phyloP scores from a whole-genome alignment of 2,329 filamentous ascomycete species.

The Ophiostoma angusticollis region DNA sequence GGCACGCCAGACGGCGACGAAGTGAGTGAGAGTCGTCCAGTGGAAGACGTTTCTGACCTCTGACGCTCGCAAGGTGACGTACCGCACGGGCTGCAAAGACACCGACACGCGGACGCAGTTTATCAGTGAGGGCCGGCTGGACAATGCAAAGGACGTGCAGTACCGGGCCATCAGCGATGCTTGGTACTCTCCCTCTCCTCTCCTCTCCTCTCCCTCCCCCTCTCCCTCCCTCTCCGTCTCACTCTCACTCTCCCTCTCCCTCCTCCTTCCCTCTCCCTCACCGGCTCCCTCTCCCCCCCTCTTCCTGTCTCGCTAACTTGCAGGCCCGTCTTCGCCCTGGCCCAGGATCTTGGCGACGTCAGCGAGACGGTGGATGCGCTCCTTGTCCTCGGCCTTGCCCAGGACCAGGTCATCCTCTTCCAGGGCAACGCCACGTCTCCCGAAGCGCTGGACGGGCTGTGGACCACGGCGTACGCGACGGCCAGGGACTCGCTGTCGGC shows the following conservation, averaged over 20 bases:
- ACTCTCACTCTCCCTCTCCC: conserved; percentile 7
- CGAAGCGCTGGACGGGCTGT: conserved; percentile 55
- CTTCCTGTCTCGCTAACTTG: neutral
- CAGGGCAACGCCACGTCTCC: conserved; percentile 53
- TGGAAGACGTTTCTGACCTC: conserved; percentile 5
- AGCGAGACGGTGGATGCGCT: conserved; percentile 30
- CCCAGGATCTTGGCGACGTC: conserved; percentile 44
- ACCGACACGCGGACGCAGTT: conserved; percentile 54
- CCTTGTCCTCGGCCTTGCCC: conserved; percentile 66
- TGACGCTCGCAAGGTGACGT: conserved; percentile 47
- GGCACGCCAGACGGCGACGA: conserved; percentile 44
- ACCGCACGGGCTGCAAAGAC: conserved; percentile 54
- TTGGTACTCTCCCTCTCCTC: conserved; percentile 23
- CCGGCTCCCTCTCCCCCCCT: neutral
- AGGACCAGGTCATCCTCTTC: conserved; percentile 65
- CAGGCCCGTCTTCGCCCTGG: conserved; percentile 70
- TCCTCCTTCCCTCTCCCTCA: neutral
- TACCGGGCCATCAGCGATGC: conserved; percentile 57
- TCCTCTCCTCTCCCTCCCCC: neutral
- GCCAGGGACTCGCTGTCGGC: conserved; percentile 53
- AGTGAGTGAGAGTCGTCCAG: conserved; percentile 11
- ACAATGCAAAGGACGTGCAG: conserved; percentile 48
- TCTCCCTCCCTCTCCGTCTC: neutral
- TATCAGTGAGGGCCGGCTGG: conserved; percentile 45
- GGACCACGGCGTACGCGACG: conserved; percentile 58